These are phyloP conservation scores for Tubosaeta sp. DNA, from an alignment of 768 basidiomycete species.

Conservation along the genomic window DNA sequence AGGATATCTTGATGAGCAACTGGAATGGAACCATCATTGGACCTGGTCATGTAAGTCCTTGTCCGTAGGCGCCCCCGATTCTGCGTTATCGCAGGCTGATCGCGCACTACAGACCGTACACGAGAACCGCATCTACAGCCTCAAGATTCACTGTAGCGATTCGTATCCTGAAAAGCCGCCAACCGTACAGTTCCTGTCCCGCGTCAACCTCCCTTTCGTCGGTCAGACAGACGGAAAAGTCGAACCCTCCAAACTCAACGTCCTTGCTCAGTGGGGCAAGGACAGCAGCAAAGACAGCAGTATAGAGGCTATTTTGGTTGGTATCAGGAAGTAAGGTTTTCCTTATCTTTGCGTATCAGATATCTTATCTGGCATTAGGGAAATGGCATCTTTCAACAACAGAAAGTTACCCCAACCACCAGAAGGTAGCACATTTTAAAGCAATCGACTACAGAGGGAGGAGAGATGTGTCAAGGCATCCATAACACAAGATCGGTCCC, in stretches of 20 bases:
- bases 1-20: conserved; percentile 95
- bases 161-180: conserved; percentile 77
- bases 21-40: conserved; percentile 99
- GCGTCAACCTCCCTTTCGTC: conserved; percentile 94
- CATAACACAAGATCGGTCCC: conserved; percentile 14
- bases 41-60: conserved; percentile 83
- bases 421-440: conserved; percentile 73
- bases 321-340: conserved; percentile 72
- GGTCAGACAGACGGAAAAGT: conserved; percentile 71
- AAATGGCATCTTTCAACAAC: conserved; percentile 91
- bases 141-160: conserved; percentile 82
- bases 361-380: conserved; percentile 45
- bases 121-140: conserved; percentile 97
- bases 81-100: conserved; percentile 13
- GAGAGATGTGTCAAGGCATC: conserved; percentile 8
- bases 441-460: conserved; percentile 9
- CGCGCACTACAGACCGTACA: conserved; percentile 71
- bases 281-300: conserved; percentile 62
- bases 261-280: conserved; percentile 72
- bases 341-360: neutral
- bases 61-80: conserved; percentile 3
- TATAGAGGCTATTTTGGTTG: conserved; percentile 88
- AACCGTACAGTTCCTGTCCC: conserved; percentile 76
- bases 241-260: conserved; percentile 63
- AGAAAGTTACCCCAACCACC: conserved; percentile 93